Percentiles rank a stretch among this genome's conserved stretches.
These are phyloP conservation scores for Kluyveromyces starmeri DNA, from an alignment of 805 yeast genomes.

Conservation along the genomic window DNA sequence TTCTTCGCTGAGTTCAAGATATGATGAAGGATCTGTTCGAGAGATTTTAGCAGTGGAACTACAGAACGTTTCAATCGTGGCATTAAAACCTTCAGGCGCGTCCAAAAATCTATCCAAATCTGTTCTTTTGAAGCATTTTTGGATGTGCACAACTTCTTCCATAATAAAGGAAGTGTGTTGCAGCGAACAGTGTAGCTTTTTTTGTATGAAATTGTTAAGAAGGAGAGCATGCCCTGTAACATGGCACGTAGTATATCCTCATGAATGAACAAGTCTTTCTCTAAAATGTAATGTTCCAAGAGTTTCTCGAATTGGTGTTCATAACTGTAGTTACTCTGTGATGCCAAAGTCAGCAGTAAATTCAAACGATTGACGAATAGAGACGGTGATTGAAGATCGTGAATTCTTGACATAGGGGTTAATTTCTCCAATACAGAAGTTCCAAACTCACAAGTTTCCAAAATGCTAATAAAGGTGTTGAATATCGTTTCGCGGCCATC, in stretches of 20 bases:
- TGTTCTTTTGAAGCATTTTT: background rate
- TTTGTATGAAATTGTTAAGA: constrained; percentile 7
- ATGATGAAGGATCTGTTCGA: constrained; percentile 9
- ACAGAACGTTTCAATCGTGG: constrained; percentile 6
- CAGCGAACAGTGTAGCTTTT: constrained; percentile 13
- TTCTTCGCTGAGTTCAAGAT: constrained; percentile 3
- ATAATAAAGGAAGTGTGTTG: constrained; percentile 6
- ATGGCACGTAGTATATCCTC: constrained; percentile 5
- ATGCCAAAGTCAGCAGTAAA: constrained; percentile 18
- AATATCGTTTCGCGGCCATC: constrained; percentile 10
- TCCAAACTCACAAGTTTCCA: constrained; percentile 10
- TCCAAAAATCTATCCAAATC: constrained; percentile 8
- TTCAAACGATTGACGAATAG: constrained; percentile 24
- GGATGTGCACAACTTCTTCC: constrained; percentile 3
- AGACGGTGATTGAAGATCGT: constrained; percentile 11
- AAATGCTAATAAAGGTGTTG: constrained; percentile 17
- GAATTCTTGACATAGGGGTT: constrained; percentile 23
- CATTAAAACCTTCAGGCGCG: constrained; percentile 5
- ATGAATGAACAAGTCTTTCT: constrained; percentile 1
- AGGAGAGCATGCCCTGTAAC: constrained; percentile 8
- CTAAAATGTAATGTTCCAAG: constrained; percentile 11
- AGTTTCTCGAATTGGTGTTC: constrained; percentile 20
- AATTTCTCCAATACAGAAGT: constrained; percentile 18
- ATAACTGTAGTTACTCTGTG: constrained; percentile 13
- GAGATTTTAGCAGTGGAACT: constrained; percentile 9